Evolutionary conservation across 371 early-diverging fungal species (phyloP).

Genomic region (Mucor mucedo): DNA sequence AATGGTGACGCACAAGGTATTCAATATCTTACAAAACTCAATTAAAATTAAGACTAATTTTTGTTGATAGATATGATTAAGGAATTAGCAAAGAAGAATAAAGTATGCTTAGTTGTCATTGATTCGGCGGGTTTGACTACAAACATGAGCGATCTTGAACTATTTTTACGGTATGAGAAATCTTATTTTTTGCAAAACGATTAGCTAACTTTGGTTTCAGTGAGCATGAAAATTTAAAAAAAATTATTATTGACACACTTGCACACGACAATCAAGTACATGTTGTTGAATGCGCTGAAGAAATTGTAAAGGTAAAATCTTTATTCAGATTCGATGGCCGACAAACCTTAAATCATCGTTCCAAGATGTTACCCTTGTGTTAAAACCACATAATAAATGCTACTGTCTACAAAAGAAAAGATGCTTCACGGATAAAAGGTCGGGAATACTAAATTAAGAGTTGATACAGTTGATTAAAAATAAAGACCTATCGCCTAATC

Average conservation of each 20-base stretch:
- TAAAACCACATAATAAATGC: too few species aligned
- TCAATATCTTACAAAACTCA: too few species aligned
- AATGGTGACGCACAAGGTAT: too few species aligned
- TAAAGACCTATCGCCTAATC: too few species aligned
- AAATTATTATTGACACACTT: constrained; percentile 25
- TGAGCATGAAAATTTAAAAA: constrained; percentile 15
- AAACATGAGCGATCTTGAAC: constrained; percentile 23
- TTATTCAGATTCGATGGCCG: constrained; percentile 23
- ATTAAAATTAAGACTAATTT: constrained; percentile 15
- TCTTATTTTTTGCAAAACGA: constrained; percentile 21
- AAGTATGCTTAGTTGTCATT: constrained; percentile 14
- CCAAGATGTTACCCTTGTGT: too few species aligned
- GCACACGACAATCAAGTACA: constrained; percentile 24
- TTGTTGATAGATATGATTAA: constrained; percentile 22
- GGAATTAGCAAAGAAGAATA: constrained; percentile 14
- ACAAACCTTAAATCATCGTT: constrained; percentile 18
- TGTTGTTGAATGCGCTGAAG: constrained; percentile 17
- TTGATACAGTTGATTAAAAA: too few species aligned
- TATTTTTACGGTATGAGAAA: constrained; percentile 16
- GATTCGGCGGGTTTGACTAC: constrained; percentile 27
- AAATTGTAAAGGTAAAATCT: constrained; percentile 11
- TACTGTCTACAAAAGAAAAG: too few species aligned
- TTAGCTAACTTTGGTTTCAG: constrained; percentile 25
- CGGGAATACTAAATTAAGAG: too few species aligned
- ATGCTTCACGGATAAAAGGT: too few species aligned